Evolutionary conservation across 2,329 filamentous ascomycete genomes (phyloP), one percentile per base, ranked within the genome.

Genomic region (Alternaria infectoria): DNA sequence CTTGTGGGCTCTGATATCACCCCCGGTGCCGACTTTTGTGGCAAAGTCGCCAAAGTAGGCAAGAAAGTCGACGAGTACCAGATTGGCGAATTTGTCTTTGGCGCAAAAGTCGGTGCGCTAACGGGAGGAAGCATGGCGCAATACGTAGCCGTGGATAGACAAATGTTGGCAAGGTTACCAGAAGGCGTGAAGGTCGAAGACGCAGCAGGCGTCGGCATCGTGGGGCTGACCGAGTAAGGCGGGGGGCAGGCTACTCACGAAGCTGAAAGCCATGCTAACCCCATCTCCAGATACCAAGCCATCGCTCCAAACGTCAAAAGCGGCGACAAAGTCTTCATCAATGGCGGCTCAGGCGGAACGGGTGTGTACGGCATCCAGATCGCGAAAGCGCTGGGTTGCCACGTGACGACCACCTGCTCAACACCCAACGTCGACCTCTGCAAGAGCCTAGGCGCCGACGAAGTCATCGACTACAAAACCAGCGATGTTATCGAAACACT

Each of bases 321-420:
- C 6, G 81, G 80, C 7, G 83, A 86, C 55, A 85, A 83, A 68
- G 82, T 91, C 8, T 87, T 91, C 70, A 85, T 91, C 74, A 90
- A 91, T 67, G 89, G 88, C 12, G 88, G 88, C 0, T 87, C 84
- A 6, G 89, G 89, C 10, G 89, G 89, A 0, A 85, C 83, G 1
- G 89, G 89, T 0, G 83, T 84, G 0, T 89, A 84, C 61, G 85
- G 83, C 0, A 87, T 91, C 57, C 89, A 91, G 72, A 84, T 91
- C 47, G 89, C 88, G 9, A 90, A 90, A 73, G 80, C 81, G 0
- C 71, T 87, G 4, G 88, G 88, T 0, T 89, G 86, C 67, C 80
- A 85, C 64, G 89, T 91, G 30, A 87, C 85, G 2, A 82, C 83
- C 3, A 84, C 83, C 5, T 91, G 89, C 70, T 90, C 88, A 10